Evolutionary conservation across 768 basidiomycete species (phyloP), one percentile per base, ranked within the genome.

Genomic region (Leucosporidium creatinivorum): DNA sequence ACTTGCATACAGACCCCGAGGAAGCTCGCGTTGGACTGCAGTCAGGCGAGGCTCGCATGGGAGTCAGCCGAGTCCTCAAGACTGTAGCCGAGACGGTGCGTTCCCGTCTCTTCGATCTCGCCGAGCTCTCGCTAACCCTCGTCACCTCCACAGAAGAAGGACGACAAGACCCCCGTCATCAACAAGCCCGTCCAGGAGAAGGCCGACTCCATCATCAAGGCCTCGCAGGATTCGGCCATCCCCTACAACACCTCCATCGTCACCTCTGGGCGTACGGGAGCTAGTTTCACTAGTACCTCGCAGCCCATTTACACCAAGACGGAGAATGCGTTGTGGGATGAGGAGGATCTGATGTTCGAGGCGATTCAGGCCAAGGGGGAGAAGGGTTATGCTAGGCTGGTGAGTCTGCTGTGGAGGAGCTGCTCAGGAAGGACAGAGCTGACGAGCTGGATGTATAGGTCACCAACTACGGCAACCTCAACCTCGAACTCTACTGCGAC

Each of bases 291-390:
- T 0, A 93, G 91, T 3, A 98, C 96, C 0, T 87, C 93, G 5
- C 83, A 93, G 64, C 89, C 89, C 72, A 87, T 92, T 18, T 84
- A 86, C 65, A 84, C 83, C 4, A 79, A 81, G 28, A 85, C 83
- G 55, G 86, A 93, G 58, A 86, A 89, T 73, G 84, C 96, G 6
- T 80, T 98, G n/a, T 93, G 93, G 86, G 93, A 99, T 77, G 96
- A 98, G 85, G 96, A 99, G 79, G 94, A 98, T 77, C 81, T 93
- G 21, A 99, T 99, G 96, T 99, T 93, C 73, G 94, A 97, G 78
- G 89, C 89, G 44, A 86, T 99, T 72, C 82, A 86, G 18, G 87
- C 87, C 66, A 91, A 91, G 78, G 87, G 87, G 2, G 98, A 97
- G 78, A 91, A 90, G 63, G 94, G 91, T 2, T 99, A 98, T 78